Percentiles rank a stretch among this genome's conserved stretches.
Evolutionary conservation across 1,139 yeast genomes (phyloP).

Genomic region (Taiozyma sp.): DNA sequence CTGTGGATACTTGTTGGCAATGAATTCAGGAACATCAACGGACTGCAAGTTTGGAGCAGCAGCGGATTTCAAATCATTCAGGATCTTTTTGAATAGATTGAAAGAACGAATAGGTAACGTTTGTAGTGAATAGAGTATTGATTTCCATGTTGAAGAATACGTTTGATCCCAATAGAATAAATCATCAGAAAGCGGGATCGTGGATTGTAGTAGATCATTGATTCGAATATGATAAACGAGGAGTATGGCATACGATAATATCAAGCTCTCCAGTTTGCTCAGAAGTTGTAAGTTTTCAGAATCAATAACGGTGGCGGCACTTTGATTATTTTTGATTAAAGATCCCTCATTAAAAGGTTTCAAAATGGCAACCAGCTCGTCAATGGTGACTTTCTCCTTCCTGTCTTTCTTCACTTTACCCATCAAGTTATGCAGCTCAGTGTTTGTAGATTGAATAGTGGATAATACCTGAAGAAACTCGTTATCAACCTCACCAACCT

Average conservation of each 20-base stretch:
- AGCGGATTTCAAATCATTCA: constrained; percentile 13
- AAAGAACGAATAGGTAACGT: constrained; percentile 25
- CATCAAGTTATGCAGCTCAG: background rate
- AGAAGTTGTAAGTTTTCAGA: constrained; percentile 20
- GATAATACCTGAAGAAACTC: background rate
- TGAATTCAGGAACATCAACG: constrained; percentile 9
- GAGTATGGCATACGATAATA: constrained; percentile 24
- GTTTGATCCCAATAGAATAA: constrained; percentile 21
- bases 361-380: constrained; percentile 16
- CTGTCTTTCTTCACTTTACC: background rate
- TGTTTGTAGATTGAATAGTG: background rate
- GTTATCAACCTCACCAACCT: background rate
- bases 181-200: constrained; percentile 30
- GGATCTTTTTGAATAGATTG: constrained; percentile 14
- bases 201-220: constrained; percentile 24
- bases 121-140: constrained; percentile 29
- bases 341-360: constrained; percentile 25
- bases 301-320: background rate
- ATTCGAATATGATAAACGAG: constrained; percentile 23
- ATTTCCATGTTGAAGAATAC: constrained; percentile 25
- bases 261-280: constrained; percentile 24
- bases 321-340: background rate
- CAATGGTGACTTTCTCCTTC: constrained; percentile 8
- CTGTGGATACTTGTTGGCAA: constrained; percentile 8
- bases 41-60: constrained; percentile 10